These are phyloP conservation scores for Chalaropsis thielavioides DNA, from an alignment of 2,329 filamentous ascomycete species.

Conservation along the genomic window DNA sequence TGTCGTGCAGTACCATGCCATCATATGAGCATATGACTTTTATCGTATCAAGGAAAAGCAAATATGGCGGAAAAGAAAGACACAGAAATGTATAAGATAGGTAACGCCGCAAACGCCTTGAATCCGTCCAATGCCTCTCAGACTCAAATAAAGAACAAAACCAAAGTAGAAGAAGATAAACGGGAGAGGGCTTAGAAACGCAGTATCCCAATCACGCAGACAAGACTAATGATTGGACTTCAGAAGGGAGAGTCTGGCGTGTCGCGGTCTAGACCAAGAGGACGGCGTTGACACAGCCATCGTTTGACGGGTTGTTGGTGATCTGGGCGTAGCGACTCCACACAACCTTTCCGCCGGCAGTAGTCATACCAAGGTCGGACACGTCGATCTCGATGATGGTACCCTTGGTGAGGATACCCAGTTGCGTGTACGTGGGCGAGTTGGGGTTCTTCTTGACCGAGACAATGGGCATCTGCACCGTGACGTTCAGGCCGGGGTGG, in stretches of 20 bases:
- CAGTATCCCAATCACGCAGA: neutral
- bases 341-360: slow-evolving; percentile 79
- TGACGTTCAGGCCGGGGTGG: slow-evolving; percentile 69
- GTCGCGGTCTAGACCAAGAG: slow-evolving; percentile 23
- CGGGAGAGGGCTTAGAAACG: neutral
- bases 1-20: neutral
- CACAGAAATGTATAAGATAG: slow-evolving; percentile 1
- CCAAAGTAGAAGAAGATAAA: slow-evolving; percentile 9
- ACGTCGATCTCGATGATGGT: slow-evolving; percentile 81
- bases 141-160: slow-evolving; percentile 8
- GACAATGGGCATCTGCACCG: slow-evolving; percentile 72
- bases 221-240: neutral
- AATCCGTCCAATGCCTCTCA: slow-evolving; percentile 11
- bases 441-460: slow-evolving; percentile 55
- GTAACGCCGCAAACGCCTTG: slow-evolving; percentile 16
- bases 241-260: neutral
- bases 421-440: slow-evolving; percentile 79
- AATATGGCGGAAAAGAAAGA: neutral
- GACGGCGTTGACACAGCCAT: slow-evolving; percentile 33
- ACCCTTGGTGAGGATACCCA: slow-evolving; percentile 78
- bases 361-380: slow-evolving; percentile 77
- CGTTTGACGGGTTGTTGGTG: slow-evolving; percentile 37
- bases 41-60: neutral
- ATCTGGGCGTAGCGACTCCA: slow-evolving; percentile 79
- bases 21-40: neutral